Conservation (phyloP, 768 basidiomycete genomes). For the Suillus variegatus region DNA sequence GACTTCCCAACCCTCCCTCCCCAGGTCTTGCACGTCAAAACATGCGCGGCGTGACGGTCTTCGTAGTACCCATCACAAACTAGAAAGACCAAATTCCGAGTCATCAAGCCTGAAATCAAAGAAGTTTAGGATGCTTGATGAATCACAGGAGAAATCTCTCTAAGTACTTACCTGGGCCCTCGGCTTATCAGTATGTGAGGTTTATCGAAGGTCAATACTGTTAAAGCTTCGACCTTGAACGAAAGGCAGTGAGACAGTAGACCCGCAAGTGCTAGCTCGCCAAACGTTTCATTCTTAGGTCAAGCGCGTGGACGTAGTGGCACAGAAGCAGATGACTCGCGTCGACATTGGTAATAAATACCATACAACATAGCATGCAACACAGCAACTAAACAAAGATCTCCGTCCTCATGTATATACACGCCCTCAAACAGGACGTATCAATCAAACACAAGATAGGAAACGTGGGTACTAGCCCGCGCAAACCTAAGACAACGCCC, state of each 20-base stretch:
- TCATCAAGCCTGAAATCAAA: slow-evolving; percentile 18
- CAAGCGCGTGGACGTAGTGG: background rate
- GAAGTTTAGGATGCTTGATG: slow-evolving; percentile 44
- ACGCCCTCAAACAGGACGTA: background rate
- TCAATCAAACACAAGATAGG: background rate
- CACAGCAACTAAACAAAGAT: background rate
- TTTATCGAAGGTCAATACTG: too few species aligned
- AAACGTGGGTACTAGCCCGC: background rate
- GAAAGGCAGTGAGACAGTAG: background rate
- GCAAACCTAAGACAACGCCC: slow-evolving; percentile 47
- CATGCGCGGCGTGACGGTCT: too few species aligned
- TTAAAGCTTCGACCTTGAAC: background rate
- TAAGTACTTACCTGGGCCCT: background rate
- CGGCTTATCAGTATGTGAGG: background rate
- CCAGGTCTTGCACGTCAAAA: background rate
- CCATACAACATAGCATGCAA: background rate
- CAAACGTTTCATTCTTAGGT: background rate
- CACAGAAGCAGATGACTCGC: background rate
- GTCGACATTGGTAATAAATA: background rate
- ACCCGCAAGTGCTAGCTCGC: too few species aligned
- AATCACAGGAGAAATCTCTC: background rate
- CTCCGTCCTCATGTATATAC: background rate
- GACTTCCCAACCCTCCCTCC: background rate
- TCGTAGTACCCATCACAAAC: background rate
- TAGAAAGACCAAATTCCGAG: background rate